Percentiles rank a stretch among this genome's conserved stretches.
phyloP scores from a whole-genome alignment of 1,139 yeast species.

The Yamadazyma kanchanaburiensis region DNA sequence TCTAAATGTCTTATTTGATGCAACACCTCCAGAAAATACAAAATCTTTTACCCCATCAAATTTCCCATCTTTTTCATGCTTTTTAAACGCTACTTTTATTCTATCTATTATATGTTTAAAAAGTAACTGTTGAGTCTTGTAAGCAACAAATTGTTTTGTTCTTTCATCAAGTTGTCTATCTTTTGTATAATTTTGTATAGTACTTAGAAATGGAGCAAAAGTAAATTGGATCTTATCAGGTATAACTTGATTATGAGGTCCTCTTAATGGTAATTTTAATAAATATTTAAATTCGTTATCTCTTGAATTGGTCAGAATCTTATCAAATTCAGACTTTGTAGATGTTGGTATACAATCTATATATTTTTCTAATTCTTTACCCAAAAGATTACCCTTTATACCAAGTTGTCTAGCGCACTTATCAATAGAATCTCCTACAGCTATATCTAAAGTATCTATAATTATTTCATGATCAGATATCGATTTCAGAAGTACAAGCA shows the following conservation, averaged over 20 bases:
- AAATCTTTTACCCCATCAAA: conserved; percentile 49
- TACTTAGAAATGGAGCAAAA: conserved; percentile 74
- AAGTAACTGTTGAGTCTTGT: conserved; percentile 58
- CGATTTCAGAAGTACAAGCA: conserved; percentile 68
- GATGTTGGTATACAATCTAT: conserved; percentile 31
- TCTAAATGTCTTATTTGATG: conserved; percentile 66
- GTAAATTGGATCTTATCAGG: conserved; percentile 52
- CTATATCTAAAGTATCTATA: conserved; percentile 78
- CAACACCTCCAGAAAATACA: conserved; percentile 93
- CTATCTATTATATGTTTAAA: conserved; percentile 72
- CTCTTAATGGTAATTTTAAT: conserved; percentile 30
- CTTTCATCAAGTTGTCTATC: conserved; percentile 16
- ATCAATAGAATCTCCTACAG: conserved; percentile 91
- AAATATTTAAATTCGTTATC: conserved; percentile 28
- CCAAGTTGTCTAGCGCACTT: conserved; percentile 90
- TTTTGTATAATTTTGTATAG: conserved; percentile 34
- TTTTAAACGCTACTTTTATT: conserved; percentile 47
- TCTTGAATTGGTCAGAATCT: conserved; percentile 18
- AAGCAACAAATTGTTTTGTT: conserved; percentile 47
- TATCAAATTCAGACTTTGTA: conserved; percentile 17
- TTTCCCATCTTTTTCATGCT: conserved; percentile 28
- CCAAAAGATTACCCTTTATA: conserved; percentile 76
- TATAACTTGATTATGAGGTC: conserved; percentile 25
- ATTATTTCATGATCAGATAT: conserved; percentile 67
- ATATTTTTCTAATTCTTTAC: conserved; percentile 70